These are phyloP conservation scores for Monosporozyma unispora DNA, from an alignment of 805 yeast genomes.

Conservation along the genomic window DNA sequence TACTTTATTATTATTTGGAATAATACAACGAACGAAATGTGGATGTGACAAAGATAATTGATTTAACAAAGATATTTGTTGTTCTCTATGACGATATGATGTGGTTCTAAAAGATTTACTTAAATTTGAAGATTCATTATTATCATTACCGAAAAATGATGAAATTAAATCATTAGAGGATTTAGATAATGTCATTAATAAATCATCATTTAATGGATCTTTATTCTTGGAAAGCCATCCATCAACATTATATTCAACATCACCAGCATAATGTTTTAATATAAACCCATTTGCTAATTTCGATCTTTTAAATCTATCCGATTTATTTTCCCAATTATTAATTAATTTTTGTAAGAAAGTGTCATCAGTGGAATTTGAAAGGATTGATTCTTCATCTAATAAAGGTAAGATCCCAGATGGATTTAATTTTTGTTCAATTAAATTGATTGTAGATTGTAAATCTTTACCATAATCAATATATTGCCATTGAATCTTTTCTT, in stretches of 20 bases:
- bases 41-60: slow-evolving; percentile 80
- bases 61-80: slow-evolving; percentile 58
- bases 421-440: slow-evolving; percentile 60
- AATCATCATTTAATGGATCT: slow-evolving; percentile 79
- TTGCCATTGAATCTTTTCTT: slow-evolving; percentile 92
- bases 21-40: slow-evolving; percentile 91
- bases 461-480: slow-evolving; percentile 94
- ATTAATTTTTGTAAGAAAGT: slow-evolving; percentile 76
- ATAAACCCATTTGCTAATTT: slow-evolving; percentile 70
- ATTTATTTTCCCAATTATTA: slow-evolving; percentile 47
- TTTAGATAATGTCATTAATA: slow-evolving; percentile 48
- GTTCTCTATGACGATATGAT: slow-evolving; percentile 83
- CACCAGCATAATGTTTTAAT: slow-evolving; percentile 89
- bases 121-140: background rate
- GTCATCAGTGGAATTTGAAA: slow-evolving; percentile 80
- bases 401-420: slow-evolving; percentile 80
- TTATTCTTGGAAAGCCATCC: slow-evolving; percentile 93
- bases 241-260: slow-evolving; percentile 85
- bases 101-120: slow-evolving; percentile 43
- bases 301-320: slow-evolving; percentile 59
- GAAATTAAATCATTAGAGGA: slow-evolving; percentile 53
- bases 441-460: slow-evolving; percentile 85
- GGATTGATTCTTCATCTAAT: slow-evolving; percentile 89
- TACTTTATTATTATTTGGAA: slow-evolving; percentile 73
- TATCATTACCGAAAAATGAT: slow-evolving; percentile 38